A percentile compares a stretch with the other conserved stretches of the same genome.
phyloP scores from a whole-genome alignment of 2,329 filamentous ascomycete species.

The Keithomyces neogunnii region DNA sequence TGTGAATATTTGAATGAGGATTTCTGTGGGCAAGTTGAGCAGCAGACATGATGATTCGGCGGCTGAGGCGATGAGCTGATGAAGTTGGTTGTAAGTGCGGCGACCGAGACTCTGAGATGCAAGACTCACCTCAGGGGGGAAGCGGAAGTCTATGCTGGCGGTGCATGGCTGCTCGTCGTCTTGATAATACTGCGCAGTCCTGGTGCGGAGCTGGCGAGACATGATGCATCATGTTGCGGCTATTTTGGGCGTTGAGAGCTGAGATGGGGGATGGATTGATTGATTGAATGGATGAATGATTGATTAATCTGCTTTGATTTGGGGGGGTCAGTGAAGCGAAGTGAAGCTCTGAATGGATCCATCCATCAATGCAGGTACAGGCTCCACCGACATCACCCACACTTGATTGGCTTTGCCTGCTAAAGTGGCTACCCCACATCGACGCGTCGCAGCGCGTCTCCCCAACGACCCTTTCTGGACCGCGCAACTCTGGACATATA shows the following conservation, averaged over 20 bases:
- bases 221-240: neutral
- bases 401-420: neutral
- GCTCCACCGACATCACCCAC: neutral
- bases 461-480: neutral
- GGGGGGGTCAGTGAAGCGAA: too few species aligned
- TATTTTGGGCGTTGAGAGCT: neutral
- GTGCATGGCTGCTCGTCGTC: neutral
- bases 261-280: too few species aligned
- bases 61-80: neutral
- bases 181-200: neutral
- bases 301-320: conserved; percentile 1
- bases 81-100: conserved; percentile 1
- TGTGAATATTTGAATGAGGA: conserved; percentile 15
- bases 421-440: conserved; percentile 16
- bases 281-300: too few species aligned
- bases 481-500: neutral
- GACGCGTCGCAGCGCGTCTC: conserved; percentile 27
- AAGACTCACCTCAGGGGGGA: neutral
- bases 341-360: too few species aligned
- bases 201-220: neutral
- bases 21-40: conserved; percentile 17
- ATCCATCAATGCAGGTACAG: neutral
- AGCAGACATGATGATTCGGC: conserved; percentile 5
- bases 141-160: neutral
- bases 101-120: neutral